A percentile compares a stretch with the other conserved stretches of the same genome.
These are phyloP conservation scores for Agapanthus africanus DNA, from an alignment of 106 monocot genomes.

Conservation along the genomic window DNA sequence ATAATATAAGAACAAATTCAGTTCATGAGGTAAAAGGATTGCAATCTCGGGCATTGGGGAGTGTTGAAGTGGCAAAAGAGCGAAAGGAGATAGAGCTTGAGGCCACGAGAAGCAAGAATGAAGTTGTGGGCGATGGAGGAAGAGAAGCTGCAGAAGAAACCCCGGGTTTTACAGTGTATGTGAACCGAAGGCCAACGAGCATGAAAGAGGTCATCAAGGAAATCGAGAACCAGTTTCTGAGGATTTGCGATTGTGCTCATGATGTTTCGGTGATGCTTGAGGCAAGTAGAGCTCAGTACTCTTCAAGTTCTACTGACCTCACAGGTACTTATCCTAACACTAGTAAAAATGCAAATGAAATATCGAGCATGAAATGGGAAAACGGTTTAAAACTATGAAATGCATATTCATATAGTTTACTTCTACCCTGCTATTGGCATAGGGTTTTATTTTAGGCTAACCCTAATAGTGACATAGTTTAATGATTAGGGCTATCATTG, in stretches of 20 bases:
- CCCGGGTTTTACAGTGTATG: constrained; percentile 83
- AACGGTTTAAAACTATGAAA: too few relatives aligned
- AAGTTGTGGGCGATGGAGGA: constrained; percentile 12
- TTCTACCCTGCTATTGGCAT: too few relatives aligned
- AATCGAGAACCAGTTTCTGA: constrained; percentile 66
- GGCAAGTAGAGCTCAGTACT: constrained; percentile 54
- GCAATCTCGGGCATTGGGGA: constrained; percentile 19
- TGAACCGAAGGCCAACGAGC: constrained; percentile 65
- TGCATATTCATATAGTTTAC: too few relatives aligned
- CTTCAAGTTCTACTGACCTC: constrained; percentile 43
- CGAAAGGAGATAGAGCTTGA: constrained; percentile 25
- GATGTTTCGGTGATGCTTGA: constrained; percentile 86
- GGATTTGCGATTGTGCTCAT: constrained; percentile 67
- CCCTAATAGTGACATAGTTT: too few relatives aligned
- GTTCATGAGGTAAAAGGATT: constrained; percentile 26
- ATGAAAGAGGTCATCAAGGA: constrained; percentile 78
- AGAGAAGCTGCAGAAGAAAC: constrained; percentile 25
- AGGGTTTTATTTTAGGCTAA: too few relatives aligned
- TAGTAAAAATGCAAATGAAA: neutral
- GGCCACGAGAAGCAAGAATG: constrained; percentile 17
- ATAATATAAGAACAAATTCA: neutral
- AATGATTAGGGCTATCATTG: neutral
- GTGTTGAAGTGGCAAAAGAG: constrained; percentile 20
- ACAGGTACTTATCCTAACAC: constrained; percentile 49
- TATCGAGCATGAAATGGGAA: neutral